Evolutionary conservation across 352 stramenopile species (phyloP).

Genomic region (Phytophthora pinifolia): DNA sequence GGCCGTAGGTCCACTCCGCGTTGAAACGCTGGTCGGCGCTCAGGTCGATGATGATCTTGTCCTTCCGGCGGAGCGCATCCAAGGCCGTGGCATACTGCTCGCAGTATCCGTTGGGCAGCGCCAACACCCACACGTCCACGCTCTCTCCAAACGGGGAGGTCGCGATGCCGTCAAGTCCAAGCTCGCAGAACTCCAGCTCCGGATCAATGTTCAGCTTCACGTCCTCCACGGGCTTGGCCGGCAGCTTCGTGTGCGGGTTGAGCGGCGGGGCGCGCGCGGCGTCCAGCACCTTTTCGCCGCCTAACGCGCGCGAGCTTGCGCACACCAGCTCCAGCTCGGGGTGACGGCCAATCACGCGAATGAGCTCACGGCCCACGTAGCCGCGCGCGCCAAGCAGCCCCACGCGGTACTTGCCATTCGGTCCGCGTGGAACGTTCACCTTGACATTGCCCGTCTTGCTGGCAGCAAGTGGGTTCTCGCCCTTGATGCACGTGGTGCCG

Average conservation of each 20-base stretch:
- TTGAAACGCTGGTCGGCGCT: slow-evolving; percentile 91
- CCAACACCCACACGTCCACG: slow-evolving; percentile 86
- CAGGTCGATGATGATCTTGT: slow-evolving; percentile 87
- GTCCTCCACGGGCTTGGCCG: slow-evolving; percentile 48
- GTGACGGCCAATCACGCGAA: slow-evolving; percentile 79
- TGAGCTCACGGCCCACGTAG: slow-evolving; percentile 87
- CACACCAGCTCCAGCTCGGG: slow-evolving; percentile 81
- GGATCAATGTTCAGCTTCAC: slow-evolving; percentile 59
- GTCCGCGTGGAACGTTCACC: slow-evolving; percentile 21
- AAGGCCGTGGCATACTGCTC: slow-evolving; percentile 76
- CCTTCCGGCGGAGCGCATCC: slow-evolving; percentile 60
- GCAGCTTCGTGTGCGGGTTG: slow-evolving; percentile 80
- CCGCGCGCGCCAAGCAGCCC: slow-evolving; percentile 83
- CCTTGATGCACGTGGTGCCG: slow-evolving; percentile 81
- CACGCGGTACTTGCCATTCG: slow-evolving; percentile 67
- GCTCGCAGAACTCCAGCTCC: slow-evolving; percentile 79
- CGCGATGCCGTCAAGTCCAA: slow-evolving; percentile 77
- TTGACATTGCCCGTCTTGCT: slow-evolving; percentile 18
- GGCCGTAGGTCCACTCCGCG: slow-evolving; percentile 79
- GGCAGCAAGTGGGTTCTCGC: slow-evolving; percentile 32
- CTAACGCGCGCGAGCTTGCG: slow-evolving; percentile 80
- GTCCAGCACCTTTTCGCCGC: slow-evolving; percentile 76
- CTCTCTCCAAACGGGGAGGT: slow-evolving; percentile 69
- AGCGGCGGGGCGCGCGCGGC: slow-evolving; percentile 71
- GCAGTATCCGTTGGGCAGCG: slow-evolving; percentile 86